phyloP scores from a whole-genome alignment of 1,284 basidiomycete species.

The Clitocybe nebularis region DNA sequence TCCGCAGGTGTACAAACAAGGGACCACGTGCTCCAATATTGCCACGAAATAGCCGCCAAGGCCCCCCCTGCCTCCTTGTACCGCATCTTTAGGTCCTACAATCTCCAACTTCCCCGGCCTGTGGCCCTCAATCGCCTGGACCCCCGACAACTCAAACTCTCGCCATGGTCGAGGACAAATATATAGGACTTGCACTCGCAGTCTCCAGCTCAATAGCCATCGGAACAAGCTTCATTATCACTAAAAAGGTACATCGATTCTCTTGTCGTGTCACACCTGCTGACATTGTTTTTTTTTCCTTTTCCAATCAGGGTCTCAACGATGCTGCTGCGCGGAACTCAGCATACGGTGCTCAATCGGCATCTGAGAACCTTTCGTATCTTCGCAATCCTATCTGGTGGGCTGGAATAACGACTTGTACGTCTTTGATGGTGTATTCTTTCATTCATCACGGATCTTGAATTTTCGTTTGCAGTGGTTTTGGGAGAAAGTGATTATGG shows the following conservation, averaged over 20 bases:
- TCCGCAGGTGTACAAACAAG: slow-evolving; percentile 10
- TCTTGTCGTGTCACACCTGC: neutral
- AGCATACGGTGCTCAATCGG: slow-evolving; percentile 44
- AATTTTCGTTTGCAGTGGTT: slow-evolving; percentile 56
- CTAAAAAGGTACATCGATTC: slow-evolving; percentile 74
- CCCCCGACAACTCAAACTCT: slow-evolving; percentile 7
- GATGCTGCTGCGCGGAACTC: slow-evolving; percentile 62
- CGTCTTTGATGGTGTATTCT: slow-evolving; percentile 33
- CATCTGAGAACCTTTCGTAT: slow-evolving; percentile 82
- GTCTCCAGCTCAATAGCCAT: slow-evolving; percentile 82
- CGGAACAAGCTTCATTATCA: slow-evolving; percentile 93
- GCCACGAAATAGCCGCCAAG: slow-evolving; percentile 13
- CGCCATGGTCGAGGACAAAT: slow-evolving; percentile 83
- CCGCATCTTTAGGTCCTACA: slow-evolving; percentile 6
- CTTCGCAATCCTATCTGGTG: slow-evolving; percentile 96
- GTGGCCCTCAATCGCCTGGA: slow-evolving; percentile 10
- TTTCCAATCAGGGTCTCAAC: slow-evolving; percentile 73
- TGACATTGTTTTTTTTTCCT: slow-evolving; percentile 8
- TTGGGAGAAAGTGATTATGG: slow-evolving; percentile 75
- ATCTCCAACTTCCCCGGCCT: slow-evolving; percentile 12
- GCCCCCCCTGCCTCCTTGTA: neutral
- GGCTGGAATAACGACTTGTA: slow-evolving; percentile 92
- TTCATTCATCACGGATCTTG: slow-evolving; percentile 12
- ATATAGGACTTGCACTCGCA: slow-evolving; percentile 86
- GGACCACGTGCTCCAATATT: slow-evolving; percentile 17